Percentiles rank a stretch among this genome's conserved stretches.
Conservation (phyloP, 2,329 filamentous ascomycete genomes). For the Sordariomycetes sp. region DNA sequence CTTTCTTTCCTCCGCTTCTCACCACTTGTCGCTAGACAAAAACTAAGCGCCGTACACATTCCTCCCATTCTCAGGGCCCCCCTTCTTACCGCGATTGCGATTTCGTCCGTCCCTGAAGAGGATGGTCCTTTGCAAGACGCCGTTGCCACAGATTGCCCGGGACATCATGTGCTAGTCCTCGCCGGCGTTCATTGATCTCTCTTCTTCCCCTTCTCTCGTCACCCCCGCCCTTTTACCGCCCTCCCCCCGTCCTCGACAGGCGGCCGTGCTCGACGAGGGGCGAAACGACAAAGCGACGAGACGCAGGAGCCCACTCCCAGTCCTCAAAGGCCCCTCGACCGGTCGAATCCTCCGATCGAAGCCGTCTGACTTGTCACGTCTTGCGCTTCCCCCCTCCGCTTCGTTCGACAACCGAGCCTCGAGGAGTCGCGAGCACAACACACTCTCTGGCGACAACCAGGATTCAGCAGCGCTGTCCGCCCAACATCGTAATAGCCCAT, state of each 20-base stretch:
- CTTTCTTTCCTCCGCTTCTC: background rate
- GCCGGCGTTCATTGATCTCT: background rate
- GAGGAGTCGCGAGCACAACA: background rate
- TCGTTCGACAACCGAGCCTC: background rate
- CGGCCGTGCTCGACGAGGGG: background rate
- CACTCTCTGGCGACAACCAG: background rate
- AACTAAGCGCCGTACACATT: conserved; percentile 5
- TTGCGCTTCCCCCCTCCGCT: background rate
- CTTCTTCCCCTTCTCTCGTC: background rate
- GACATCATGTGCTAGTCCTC: conserved; percentile 1
- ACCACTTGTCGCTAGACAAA: conserved; percentile 3
- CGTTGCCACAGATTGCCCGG: background rate
- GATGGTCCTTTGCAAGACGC: conserved; percentile 1
- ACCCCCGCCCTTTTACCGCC: background rate
- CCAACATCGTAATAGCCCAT: background rate
- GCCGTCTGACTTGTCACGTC: background rate
- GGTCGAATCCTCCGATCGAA: background rate
- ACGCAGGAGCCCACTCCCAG: background rate
- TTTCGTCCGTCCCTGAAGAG: background rate
- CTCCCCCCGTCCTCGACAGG: background rate
- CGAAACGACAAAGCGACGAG: background rate
- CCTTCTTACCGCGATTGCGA: background rate
- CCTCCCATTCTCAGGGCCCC: conserved; percentile 3
- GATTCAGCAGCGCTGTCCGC: conserved; percentile 7
- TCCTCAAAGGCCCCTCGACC: background rate